These are phyloP conservation scores for Botrytis paeoniae DNA, from an alignment of 2,329 filamentous ascomycete genomes.

Conservation along the genomic window DNA sequence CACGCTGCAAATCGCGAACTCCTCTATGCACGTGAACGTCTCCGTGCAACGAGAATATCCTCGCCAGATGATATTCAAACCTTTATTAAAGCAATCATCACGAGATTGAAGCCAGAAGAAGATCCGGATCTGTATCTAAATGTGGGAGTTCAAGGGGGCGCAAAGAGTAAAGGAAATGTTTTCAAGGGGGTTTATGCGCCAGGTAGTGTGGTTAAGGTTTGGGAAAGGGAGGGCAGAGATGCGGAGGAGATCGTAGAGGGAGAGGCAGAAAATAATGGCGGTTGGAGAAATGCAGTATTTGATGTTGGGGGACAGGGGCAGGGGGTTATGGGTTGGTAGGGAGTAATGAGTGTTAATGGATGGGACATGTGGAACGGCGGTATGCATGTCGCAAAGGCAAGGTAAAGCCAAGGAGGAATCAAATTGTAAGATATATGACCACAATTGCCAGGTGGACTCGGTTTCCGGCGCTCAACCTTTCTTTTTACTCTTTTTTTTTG, in stretches of 20 bases:
- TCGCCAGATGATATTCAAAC: constrained; percentile 76
- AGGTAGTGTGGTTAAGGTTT: constrained; percentile 84
- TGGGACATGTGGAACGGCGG: neutral
- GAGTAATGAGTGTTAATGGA: neutral
- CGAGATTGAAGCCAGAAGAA: constrained; percentile 66
- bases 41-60: constrained; percentile 81
- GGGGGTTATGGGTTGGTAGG: constrained; percentile 9
- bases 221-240: constrained; percentile 72
- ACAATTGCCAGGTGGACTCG: neutral
- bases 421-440: constrained; percentile 9
- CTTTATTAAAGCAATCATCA: constrained; percentile 78
- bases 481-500: neutral
- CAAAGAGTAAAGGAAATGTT: constrained; percentile 54
- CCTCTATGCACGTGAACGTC: constrained; percentile 78
- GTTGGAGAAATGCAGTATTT: constrained; percentile 56
- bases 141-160: constrained; percentile 62
- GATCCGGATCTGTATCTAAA: constrained; percentile 75
- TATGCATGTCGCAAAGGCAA: neutral
- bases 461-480: neutral
- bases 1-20: constrained; percentile 79
- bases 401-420: neutral
- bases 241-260: constrained; percentile 75
- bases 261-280: constrained; percentile 46
- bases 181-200: constrained; percentile 87
- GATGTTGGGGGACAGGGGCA: constrained; percentile 4